Percentiles rank a stretch among this genome's conserved stretches.
Conservation (phyloP, 352 stramenopile genomes). For the Detonula confervacea region DNA sequence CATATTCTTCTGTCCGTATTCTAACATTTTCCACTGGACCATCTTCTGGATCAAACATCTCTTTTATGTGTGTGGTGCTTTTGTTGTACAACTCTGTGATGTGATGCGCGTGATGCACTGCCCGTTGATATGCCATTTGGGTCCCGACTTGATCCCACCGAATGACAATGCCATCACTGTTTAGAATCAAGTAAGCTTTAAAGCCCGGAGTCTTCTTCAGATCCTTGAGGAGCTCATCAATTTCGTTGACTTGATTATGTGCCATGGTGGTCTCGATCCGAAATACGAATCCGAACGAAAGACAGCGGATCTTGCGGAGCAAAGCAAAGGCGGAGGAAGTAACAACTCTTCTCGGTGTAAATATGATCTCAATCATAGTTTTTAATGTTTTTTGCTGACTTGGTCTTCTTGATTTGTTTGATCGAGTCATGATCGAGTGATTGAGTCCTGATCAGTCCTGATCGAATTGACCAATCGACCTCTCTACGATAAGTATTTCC, state of each 20-base stretch:
- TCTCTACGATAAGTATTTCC: not conserved
- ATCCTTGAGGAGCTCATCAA: constrained; percentile 91
- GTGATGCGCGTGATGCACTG: constrained; percentile 92
- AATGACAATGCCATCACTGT: constrained; percentile 92
- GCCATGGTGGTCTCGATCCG: constrained; percentile 52
- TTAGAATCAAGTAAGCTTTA: constrained; percentile 91
- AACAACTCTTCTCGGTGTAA: too few relatives aligned
- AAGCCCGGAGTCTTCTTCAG: constrained; percentile 91
- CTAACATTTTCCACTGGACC: constrained; percentile 90
- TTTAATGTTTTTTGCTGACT: too few relatives aligned
- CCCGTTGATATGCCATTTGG: constrained; percentile 88
- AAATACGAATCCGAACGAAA: too few relatives aligned
- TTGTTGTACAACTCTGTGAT: constrained; percentile 89
- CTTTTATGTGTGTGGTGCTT: constrained; percentile 88
- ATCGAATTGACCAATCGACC: too few relatives aligned
- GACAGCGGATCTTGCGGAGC: too few relatives aligned
- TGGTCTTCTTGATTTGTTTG: too few relatives aligned
- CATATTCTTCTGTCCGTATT: constrained; percentile 90
- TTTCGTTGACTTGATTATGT: constrained; percentile 86
- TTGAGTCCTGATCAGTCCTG: too few relatives aligned
- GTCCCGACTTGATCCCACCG: constrained; percentile 88
- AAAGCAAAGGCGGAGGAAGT: too few relatives aligned
- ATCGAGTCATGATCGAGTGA: too few relatives aligned
- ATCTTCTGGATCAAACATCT: constrained; percentile 89
- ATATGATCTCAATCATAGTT: too few relatives aligned